A percentile compares a stretch with the other conserved stretches of the same genome.
Conservation (phyloP, 129 eudicot genomes). For the Flaveria robusta region DNA sequence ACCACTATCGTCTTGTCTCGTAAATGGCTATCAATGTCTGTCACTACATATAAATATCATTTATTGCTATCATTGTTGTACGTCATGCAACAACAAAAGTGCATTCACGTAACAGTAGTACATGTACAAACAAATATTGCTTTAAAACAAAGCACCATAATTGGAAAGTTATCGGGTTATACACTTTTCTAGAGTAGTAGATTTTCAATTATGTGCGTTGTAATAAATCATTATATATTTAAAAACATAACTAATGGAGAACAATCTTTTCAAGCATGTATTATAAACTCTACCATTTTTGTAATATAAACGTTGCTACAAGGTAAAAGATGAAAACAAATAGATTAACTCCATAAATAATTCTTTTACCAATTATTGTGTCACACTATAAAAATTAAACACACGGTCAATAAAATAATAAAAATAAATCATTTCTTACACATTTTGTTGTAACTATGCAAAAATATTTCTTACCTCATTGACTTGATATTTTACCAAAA, state of each 20-base stretch:
- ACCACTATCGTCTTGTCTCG: conserved; percentile 26
- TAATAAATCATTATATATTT: neutral
- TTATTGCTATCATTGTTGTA: neutral
- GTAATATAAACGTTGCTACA: no score
- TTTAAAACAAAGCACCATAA: conserved; percentile 10
- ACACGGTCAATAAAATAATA: no score
- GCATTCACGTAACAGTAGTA: conserved; percentile 1
- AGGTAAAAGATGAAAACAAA: no score
- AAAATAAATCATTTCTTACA: no score
- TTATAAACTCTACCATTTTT: no score
- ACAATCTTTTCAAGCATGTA: neutral
- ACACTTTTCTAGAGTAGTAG: neutral
- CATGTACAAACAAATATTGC: neutral
- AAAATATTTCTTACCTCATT: no score
- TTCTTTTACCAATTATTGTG: no score
- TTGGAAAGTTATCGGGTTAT: neutral
- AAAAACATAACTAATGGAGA: neutral
- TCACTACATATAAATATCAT: neutral
- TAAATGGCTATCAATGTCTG: conserved; percentile 20
- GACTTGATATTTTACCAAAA: no score
- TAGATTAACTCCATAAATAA: no score
- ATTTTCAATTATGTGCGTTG: neutral
- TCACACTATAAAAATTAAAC: no score
- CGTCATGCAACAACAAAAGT: conserved; percentile 3
- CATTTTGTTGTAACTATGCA: no score